Base-by-base conservation (phyloP, 331 rosid species). In the Prunus yedoensis region DNA sequence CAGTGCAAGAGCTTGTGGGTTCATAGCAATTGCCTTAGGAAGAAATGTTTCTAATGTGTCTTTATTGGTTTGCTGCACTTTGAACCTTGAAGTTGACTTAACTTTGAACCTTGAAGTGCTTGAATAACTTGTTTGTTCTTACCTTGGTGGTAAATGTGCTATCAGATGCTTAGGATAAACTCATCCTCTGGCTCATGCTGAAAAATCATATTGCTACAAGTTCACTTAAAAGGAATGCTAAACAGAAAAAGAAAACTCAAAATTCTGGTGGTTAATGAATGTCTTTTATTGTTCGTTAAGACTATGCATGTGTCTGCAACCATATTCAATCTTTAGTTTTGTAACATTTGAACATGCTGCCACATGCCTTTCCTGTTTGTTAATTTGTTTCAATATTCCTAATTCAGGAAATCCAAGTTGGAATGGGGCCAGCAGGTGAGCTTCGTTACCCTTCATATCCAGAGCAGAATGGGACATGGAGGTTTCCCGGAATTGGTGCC, bases 341-440 rank as follows among this genome's bases (percentile, higher is more conserved):
- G 43, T 38, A 38, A 38, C 60, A 50, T 27, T 61, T 11, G 14
- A 47, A 73, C 50, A 20, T 38, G 70, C 46, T 23, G 20, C 25
- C 17, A 17, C 30, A 28, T 59, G 59, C 17, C 60, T 27, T 27
- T 8, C 5, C 61, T 46, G 20, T 76, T 28, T 17, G 79, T 62
- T 79, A 70, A 83, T 21, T 9, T 25, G 69, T 45, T 63, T 58
- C 38, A 20, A 6, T 12, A 28, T 73, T 10, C 28, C 70, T 20
- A 68, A 54, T 43, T 51, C 84, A 95, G 99, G 99, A 95, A 92
- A 92, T 95, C 49, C 99, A 95, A 92, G 97, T 89, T 67, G 99
- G 99, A 15, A 95, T 95, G 99, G 99, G 99, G 64, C 99, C 99
- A n/a, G 97, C 97, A 0, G 99, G 99, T 54, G 99, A 95, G 81